Base-by-base conservation (phyloP, 495 filamentous ascomycete species). In the Glarea lozoyensis region DNA sequence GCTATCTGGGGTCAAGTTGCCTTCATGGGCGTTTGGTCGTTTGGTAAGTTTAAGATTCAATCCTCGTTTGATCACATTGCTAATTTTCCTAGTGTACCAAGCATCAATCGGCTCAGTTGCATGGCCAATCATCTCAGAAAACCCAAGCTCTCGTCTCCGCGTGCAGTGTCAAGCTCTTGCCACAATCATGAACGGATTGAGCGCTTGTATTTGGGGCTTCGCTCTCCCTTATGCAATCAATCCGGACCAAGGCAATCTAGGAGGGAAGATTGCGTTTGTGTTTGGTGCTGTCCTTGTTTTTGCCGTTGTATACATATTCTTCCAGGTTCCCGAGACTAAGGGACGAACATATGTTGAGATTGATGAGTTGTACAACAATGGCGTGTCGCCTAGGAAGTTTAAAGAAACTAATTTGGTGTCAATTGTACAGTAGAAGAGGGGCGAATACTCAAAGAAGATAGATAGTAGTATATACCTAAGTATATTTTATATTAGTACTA, bases 271-370 rank as follows among this genome's bases (percentile, higher is more conserved):
- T 13, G 34, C 56, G 0, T 58, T 58, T 35, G 45, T 59, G 11
- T 61, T 53, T 42, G 49, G 49, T 1, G 53, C 18, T 1, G 9
- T 32, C 12, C 22, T 37, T 0, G 29, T 17, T 2, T 11, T 12
- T 20, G 7, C 13, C 20, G 12, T 18, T 21, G 31, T n/a, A 19
- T 25, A 27, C 6, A 33, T 37, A 11, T 30, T n/a, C 17, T 38
- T 20, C 48, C 64, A 20, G 60, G 70, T 34, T 22, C 40, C 41
- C 3, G 46, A 49, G 23, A 49, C 42, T 0, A 44, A 37, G 22
- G 46, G 39, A 12, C 11, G 42, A 12, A 46, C 46, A 13, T 43
- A 19, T 19, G 37, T 37, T 24, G 43, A 43, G 30, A 16, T 39
- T 37, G 35, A 51, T 30, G n/a, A 30, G 15, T 23, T 32, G 24